Evolutionary conservation across 352 stramenopile genomes (phyloP).

Genomic region (Phytophthora multivora): DNA sequence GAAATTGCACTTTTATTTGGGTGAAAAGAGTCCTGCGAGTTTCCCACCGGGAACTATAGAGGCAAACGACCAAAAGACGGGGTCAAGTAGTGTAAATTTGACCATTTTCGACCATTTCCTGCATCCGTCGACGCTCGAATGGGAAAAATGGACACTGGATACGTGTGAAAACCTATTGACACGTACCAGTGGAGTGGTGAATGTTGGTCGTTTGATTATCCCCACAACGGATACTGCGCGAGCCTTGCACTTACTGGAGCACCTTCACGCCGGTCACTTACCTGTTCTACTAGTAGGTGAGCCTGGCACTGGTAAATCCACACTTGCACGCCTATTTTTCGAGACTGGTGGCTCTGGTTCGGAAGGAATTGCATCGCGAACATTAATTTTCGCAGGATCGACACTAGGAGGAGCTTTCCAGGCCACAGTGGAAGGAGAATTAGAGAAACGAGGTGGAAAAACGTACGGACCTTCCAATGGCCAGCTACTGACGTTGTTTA

Average conservation of each 20-base stretch:
- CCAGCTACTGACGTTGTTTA: slow-evolving; percentile 79
- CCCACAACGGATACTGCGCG: slow-evolving; percentile 87
- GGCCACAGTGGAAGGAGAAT: slow-evolving; percentile 62
- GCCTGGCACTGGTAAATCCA: slow-evolving; percentile 89
- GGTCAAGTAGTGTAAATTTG: background rate
- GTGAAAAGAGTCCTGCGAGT: slow-evolving; percentile 31
- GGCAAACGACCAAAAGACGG: background rate
- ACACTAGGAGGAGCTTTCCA: slow-evolving; percentile 86
- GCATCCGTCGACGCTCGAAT: slow-evolving; percentile 89
- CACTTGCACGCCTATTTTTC: slow-evolving; percentile 81
- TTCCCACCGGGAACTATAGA: slow-evolving; percentile 29
- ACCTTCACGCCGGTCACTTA: slow-evolving; percentile 54
- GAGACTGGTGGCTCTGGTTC: slow-evolving; percentile 30
- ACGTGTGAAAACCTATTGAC: slow-evolving; percentile 33
- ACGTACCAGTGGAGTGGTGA: slow-evolving; percentile 37
- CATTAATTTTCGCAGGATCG: slow-evolving; percentile 89
- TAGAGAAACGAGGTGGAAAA: slow-evolving; percentile 84
- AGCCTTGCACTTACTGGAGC: slow-evolving; percentile 68
- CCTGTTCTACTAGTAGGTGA: slow-evolving; percentile 87
- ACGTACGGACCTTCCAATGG: slow-evolving; percentile 74
- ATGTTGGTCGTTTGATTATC: slow-evolving; percentile 86
- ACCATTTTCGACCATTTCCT: slow-evolving; percentile 94
- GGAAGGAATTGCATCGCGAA: slow-evolving; percentile 71
- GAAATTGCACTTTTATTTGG: slow-evolving; percentile 77
- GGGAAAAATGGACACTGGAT: slow-evolving; percentile 84